A percentile compares a stretch with the other conserved stretches of the same genome.
Evolutionary conservation across 129 eudicot genomes (phyloP).

Genomic region (Oenanthe sinensis): DNA sequence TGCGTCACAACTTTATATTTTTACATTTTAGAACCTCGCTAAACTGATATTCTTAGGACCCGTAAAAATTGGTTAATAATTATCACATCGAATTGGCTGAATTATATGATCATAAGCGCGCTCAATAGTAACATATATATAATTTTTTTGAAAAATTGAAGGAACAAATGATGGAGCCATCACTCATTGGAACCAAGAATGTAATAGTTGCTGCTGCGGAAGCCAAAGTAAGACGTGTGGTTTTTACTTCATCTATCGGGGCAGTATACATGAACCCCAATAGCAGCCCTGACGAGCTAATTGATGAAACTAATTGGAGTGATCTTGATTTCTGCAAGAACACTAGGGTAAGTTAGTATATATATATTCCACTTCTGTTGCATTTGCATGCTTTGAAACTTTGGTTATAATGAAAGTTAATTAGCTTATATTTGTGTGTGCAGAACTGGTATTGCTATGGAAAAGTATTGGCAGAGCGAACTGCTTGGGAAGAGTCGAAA

Average conservation of each 20-base stretch:
- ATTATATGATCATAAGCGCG: no score
- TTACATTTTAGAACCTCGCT: neutral
- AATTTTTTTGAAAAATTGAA: neutral
- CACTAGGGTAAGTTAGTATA: constrained; percentile 45
- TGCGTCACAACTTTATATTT: constrained; percentile 13
- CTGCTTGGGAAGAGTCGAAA: constrained; percentile 83
- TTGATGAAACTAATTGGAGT: constrained; percentile 92
- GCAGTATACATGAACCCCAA: constrained; percentile 93
- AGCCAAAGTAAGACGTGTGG: constrained; percentile 74
- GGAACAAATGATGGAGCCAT: constrained; percentile 2
- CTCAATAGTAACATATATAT: neutral
- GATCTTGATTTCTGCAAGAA: constrained; percentile 91
- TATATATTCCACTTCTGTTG: no score
- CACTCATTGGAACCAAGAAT: constrained; percentile 30
- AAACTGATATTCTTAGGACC: no score
- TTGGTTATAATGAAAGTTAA: no score
- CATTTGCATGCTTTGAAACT: neutral
- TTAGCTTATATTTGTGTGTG: neutral
- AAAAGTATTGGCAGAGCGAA: constrained; percentile 77
- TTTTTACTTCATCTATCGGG: constrained; percentile 89
- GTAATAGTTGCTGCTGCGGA: constrained; percentile 75
- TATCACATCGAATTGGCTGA: neutral
- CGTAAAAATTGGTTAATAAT: no score
- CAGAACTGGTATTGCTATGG: constrained; percentile 98
- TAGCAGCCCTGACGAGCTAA: constrained; percentile 62